These are phyloP conservation scores for Leccinum subgranulosum DNA, from an alignment of 768 basidiomycete genomes.

Conservation along the genomic window DNA sequence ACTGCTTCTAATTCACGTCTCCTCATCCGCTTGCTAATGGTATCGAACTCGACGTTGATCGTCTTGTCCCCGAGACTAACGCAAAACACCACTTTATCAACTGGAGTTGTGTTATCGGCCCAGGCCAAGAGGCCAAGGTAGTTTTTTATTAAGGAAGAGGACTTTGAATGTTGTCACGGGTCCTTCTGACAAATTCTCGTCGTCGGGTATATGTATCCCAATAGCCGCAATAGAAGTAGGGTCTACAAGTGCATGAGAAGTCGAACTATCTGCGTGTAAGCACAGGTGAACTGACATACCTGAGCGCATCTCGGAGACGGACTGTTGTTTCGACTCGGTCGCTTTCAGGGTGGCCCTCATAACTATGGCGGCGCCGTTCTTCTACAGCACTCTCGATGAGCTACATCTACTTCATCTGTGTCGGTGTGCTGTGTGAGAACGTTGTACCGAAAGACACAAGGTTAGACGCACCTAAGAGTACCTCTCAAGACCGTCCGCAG, in stretches of 20 bases:
- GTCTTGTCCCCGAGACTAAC: too few species aligned
- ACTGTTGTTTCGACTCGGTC: too few species aligned
- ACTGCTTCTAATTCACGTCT: too few species aligned
- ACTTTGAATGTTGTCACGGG: conserved; percentile 54
- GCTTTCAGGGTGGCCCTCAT: conserved; percentile 63
- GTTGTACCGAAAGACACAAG: too few species aligned
- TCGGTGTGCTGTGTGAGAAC: too few species aligned
- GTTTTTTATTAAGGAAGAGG: conserved; percentile 64
- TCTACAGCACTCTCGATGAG: conserved; percentile 72
- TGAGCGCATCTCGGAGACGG: conserved; percentile 50
- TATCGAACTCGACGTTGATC: too few species aligned
- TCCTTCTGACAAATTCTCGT: conserved; percentile 56
- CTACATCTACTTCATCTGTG: conserved; percentile 41
- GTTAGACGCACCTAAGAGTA: too few species aligned
- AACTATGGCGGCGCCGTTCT: conserved; percentile 70
- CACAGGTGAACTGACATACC: conserved; percentile 36
- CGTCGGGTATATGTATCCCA: conserved; percentile 59
- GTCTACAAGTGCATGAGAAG: conserved; percentile 37
- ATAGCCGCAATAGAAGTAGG: conserved; percentile 63
- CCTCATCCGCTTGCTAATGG: too few species aligned
- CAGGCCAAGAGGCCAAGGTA: conserved; percentile 35
- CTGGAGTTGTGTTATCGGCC: too few species aligned
- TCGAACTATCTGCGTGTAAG: background rate
- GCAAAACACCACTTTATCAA: too few species aligned
- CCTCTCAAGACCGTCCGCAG: too few species aligned